Evolutionary conservation across 345 rosid species (phyloP).

Genomic region (Populus nigra): DNA sequence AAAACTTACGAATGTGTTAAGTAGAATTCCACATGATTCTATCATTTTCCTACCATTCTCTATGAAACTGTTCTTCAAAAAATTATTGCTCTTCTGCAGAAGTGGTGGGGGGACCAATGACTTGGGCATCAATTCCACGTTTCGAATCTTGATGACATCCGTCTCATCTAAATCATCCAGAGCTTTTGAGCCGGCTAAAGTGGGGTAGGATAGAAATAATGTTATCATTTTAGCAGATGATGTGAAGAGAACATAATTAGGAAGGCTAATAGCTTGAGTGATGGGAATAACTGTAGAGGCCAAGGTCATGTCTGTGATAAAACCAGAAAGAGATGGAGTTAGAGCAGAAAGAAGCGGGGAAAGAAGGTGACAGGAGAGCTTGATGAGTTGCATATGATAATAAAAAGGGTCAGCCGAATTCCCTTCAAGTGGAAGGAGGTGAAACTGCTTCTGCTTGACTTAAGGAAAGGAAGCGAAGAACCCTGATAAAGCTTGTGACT

Average conservation of each 20-base stretch:
- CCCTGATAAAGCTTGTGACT: constrained; percentile 21
- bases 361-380: constrained; percentile 29
- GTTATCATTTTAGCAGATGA: constrained; percentile 44
- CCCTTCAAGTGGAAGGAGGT: constrained; percentile 21
- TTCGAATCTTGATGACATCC: not conserved
- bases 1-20: constrained; percentile 39
- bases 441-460: constrained; percentile 18
- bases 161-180: not conserved
- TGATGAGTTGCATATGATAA: constrained; percentile 23
- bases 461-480: constrained; percentile 30
- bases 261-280: constrained; percentile 28
- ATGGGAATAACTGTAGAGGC: constrained; percentile 28
- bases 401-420: constrained; percentile 35
- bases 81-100: not conserved
- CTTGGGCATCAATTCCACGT: constrained; percentile 14
- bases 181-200: not conserved
- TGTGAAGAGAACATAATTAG: constrained; percentile 40
- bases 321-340: constrained; percentile 31
- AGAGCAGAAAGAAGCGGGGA: constrained; percentile 28
- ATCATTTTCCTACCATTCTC: constrained; percentile 6
- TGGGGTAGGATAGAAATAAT: constrained; percentile 29
- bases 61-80: constrained; percentile 13
- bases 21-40: constrained; percentile 28
- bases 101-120: constrained; percentile 34
- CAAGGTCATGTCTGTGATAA: constrained; percentile 40